Conservation (phyloP, 75 land plant species). For the Adiantum capillusveneris region DNA sequence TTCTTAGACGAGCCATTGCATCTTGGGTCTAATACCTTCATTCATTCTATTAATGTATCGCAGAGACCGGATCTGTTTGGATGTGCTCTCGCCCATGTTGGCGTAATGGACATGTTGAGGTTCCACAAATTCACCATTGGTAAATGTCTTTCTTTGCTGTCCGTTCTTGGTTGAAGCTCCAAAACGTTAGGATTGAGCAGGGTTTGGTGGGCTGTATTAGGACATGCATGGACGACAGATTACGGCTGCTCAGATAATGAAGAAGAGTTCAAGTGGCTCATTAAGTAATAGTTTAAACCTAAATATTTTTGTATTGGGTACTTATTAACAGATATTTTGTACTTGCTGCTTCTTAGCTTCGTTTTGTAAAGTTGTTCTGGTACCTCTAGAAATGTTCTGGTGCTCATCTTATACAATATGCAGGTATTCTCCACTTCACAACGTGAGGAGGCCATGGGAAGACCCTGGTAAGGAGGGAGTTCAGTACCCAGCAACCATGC, state of each 20-base stretch:
- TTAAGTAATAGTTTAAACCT: slow-evolving; percentile 52
- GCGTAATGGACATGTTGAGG: slow-evolving; percentile 98
- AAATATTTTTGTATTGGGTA: too few relatives aligned
- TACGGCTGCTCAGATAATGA: slow-evolving; percentile 94
- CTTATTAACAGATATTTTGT: slow-evolving; percentile 9
- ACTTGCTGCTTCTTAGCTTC: neutral
- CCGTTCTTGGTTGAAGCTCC: too few relatives aligned
- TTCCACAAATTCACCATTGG: slow-evolving; percentile 99
- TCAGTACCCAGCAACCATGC: slow-evolving; percentile 87
- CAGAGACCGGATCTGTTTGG: slow-evolving; percentile 99
- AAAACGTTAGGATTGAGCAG: too few relatives aligned
- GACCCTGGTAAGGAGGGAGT: slow-evolving; percentile 10
- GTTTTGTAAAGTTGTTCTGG: too few relatives aligned
- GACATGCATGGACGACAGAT: slow-evolving; percentile 98
- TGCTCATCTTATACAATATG: too few relatives aligned
- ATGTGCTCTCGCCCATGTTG: slow-evolving; percentile 97
- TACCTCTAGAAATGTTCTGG: too few relatives aligned
- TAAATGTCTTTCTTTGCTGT: slow-evolving; percentile 14
- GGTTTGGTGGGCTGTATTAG: slow-evolving; percentile 21
- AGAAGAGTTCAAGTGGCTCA: slow-evolving; percentile 88
- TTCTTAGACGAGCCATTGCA: too few relatives aligned
- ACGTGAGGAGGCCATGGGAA: slow-evolving; percentile 91
- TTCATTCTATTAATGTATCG: neutral
- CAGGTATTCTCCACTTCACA: slow-evolving; percentile 98
- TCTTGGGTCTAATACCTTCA: too few relatives aligned